Percentiles rank a stretch among this genome's conserved stretches.
phyloP scores from a whole-genome alignment of 2,329 filamentous ascomycete species.

The Lachnellula subtilissima region DNA sequence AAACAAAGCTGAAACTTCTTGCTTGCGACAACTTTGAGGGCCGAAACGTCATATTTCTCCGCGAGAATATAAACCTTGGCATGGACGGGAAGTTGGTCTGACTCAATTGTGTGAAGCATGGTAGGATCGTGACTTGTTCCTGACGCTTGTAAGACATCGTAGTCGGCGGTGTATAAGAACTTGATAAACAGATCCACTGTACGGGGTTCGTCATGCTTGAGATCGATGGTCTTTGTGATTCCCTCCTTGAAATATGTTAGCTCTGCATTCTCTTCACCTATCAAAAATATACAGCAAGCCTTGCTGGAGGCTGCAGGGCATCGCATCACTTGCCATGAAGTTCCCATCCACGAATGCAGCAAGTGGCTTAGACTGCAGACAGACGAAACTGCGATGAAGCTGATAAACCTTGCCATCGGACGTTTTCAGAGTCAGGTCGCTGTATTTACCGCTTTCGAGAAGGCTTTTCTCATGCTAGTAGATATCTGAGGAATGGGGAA shows the following conservation, averaged over 20 bases:
- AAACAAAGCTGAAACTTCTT: neutral
- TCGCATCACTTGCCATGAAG: neutral
- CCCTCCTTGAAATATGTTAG: neutral
- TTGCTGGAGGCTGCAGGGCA: too few relatives aligned
- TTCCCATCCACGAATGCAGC: neutral
- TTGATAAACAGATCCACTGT: neutral
- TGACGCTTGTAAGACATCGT: neutral
- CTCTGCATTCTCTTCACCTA: too few relatives aligned
- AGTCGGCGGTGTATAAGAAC: neutral
- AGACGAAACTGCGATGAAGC: conserved; percentile 5
- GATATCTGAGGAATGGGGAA: neutral
- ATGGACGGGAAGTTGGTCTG: conserved; percentile 1
- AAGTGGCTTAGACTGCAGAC: conserved; percentile 1
- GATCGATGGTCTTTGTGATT: neutral
- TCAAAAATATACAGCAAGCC: too few relatives aligned
- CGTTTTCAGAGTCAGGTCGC: neutral
- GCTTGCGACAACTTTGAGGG: conserved; percentile 4
- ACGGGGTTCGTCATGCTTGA: neutral
- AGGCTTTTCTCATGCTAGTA: neutral
- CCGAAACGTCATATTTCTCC: conserved; percentile 11
- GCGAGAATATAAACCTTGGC: conserved; percentile 11
- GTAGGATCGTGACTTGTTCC: neutral
- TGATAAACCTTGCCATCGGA: neutral
- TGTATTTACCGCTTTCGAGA: neutral
- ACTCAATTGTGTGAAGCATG: neutral